A percentile compares a stretch with the other conserved stretches of the same genome.
These are phyloP conservation scores for Geosmithia morbida DNA, from an alignment of 2,329 filamentous ascomycete species.

Conservation along the genomic window DNA sequence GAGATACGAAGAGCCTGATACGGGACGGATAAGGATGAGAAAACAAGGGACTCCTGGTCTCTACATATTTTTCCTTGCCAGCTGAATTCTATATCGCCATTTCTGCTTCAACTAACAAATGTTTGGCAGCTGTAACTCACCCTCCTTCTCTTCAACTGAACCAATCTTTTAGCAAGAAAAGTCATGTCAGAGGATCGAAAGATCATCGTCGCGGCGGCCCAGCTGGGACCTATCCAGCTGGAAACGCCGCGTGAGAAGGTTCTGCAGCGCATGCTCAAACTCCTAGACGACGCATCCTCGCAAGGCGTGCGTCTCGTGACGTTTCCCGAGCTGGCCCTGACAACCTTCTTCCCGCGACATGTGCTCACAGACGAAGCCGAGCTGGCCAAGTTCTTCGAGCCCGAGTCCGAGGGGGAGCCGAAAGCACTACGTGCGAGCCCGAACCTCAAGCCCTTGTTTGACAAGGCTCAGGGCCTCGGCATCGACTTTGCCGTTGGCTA, in stretches of 20 bases:
- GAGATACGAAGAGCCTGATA: no score
- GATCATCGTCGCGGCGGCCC: constrained; percentile 31
- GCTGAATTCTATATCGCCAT: no score
- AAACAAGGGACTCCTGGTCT: no score
- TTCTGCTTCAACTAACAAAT: no score
- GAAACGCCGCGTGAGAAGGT: constrained; percentile 24
- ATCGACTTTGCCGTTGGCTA: constrained; percentile 39
- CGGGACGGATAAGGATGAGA: no score
- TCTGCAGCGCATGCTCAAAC: constrained; percentile 30
- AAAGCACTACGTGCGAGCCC: constrained; percentile 15
- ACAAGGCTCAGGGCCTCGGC: constrained; percentile 25
- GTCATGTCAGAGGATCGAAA: not conserved
- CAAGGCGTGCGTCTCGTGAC: constrained; percentile 32
- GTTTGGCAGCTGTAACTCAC: no score
- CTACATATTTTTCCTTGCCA: no score
- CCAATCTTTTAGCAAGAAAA: not conserved
- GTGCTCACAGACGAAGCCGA: constrained; percentile 27
- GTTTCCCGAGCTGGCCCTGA: constrained; percentile 39
- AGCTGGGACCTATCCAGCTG: constrained; percentile 27
- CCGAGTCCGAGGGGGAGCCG: constrained; percentile 15
- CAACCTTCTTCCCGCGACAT: constrained; percentile 41
- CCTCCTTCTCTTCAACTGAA: no score
- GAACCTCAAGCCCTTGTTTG: constrained; percentile 31
- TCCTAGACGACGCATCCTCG: constrained; percentile 28
- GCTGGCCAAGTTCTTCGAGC: constrained; percentile 35